phyloP scores from a whole-genome alignment of 169 alveolate genomes.

The Eimeria tenella region DNA sequence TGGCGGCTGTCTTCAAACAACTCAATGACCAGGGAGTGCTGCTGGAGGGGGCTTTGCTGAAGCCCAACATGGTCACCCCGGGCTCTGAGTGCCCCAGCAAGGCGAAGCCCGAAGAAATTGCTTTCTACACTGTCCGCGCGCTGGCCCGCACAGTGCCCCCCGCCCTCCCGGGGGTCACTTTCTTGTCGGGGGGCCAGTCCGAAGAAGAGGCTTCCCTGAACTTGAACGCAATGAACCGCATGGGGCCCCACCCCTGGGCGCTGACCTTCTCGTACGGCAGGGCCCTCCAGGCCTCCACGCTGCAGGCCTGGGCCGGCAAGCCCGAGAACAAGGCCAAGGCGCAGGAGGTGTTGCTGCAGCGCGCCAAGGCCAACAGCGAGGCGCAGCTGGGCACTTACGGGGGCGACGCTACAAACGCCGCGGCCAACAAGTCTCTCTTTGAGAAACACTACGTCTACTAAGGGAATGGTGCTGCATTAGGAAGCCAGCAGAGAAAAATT shows the following conservation, averaged over 20 bases:
- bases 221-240: slow-evolving; percentile 96
- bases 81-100: slow-evolving; percentile 89
- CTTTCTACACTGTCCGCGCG: slow-evolving; percentile 96
- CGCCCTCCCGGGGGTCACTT: slow-evolving; percentile 91
- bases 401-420: slow-evolving; percentile 86
- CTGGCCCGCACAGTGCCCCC: slow-evolving; percentile 94
- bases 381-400: slow-evolving; percentile 96
- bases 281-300: slow-evolving; percentile 97
- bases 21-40: slow-evolving; percentile 96
- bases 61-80: slow-evolving; percentile 99
- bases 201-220: slow-evolving; percentile 98
- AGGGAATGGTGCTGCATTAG: background rate
- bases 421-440: slow-evolving; percentile 84
- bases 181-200: slow-evolving; percentile 99
- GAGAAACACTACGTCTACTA: slow-evolving; percentile 86
- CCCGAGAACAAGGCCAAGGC: slow-evolving; percentile 97
- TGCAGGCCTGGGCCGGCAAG: slow-evolving; percentile 96
- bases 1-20: slow-evolving; percentile 97
- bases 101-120: slow-evolving; percentile 94
- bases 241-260: slow-evolving; percentile 95
- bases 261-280: slow-evolving; percentile 99
- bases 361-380: slow-evolving; percentile 98
- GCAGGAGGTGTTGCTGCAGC: slow-evolving; percentile 94
- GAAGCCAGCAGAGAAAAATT: no score
- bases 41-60: slow-evolving; percentile 98